phyloP scores from a whole-genome alignment of 345 rosid genomes.

The Ceriops zippeliana region DNA sequence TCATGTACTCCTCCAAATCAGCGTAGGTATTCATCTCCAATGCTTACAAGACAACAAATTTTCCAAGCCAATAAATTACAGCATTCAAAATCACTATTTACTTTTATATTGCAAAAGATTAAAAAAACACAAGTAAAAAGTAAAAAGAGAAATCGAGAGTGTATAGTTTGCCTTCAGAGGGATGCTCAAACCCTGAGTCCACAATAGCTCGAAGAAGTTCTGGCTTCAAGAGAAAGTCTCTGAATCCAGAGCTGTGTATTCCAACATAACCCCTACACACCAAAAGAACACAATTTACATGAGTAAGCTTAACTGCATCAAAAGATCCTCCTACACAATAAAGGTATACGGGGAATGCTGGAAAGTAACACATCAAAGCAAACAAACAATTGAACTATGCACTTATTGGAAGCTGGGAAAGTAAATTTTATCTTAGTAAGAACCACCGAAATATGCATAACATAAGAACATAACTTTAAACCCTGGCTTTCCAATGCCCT shows the following conservation, averaged over 20 bases:
- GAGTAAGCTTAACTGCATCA: background rate
- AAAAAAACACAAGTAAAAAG: background rate
- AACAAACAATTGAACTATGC: background rate
- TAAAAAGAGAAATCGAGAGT: background rate
- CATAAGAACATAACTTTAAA: no score
- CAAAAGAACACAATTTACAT: background rate
- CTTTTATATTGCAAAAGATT: background rate
- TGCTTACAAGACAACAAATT: no score
- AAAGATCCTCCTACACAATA: background rate
- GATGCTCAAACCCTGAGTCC: slow-evolving; percentile 99
- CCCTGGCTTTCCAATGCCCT: no score
- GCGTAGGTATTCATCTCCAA: no score
- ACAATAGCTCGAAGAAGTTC: slow-evolving; percentile 97
- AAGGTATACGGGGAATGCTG: background rate
- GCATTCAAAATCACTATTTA: no score
- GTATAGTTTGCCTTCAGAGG: slow-evolving; percentile 73
- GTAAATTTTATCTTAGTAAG: background rate
- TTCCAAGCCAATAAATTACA: no score
- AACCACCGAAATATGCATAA: background rate
- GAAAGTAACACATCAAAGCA: background rate
- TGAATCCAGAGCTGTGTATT: slow-evolving; percentile 99
- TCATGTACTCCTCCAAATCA: no score
- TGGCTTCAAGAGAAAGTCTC: slow-evolving; percentile 98
- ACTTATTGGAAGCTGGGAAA: background rate
- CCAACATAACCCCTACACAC: slow-evolving; percentile 82